Evolutionary conservation across 1,284 basidiomycete species (phyloP), one percentile per base, ranked within the genome.

Genomic region (Phlebopus sp.): DNA sequence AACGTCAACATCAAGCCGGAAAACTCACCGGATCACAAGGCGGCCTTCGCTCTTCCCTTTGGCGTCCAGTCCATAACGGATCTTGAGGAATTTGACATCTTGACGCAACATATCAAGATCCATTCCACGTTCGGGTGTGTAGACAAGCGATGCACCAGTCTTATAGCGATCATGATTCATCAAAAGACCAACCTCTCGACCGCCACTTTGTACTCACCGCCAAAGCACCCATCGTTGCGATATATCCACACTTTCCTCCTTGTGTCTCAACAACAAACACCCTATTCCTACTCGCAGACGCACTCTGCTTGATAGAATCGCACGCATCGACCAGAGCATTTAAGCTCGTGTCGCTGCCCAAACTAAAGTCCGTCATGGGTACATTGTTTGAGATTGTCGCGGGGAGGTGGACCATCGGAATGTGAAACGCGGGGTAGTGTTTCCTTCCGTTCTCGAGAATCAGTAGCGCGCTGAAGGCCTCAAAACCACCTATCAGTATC

Each of bases 241-340:
- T 84, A 68, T 97, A 98, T 9, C 97, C 96, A 66, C 92, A 97
- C 70, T 87, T 87, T 30, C 96, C 96, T 47, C 97, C 96, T 69
- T 99, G 97, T 0, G 95, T 97, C 73, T 99, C 95, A 21, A 99
- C 92, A 2, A 99, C 90, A 66, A 99, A 99, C 46, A 97, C 95
- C 40, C 96, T 76, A 68, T 98, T 96, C 55, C 96, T 73, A 59
- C 91, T 95, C 5, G 96, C 96, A 43, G 90, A 91, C 5, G 97
- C 96, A 60, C 90, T 94, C 76, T 99, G 97, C 74, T 95, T 97
- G 72, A 99, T 97, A 27, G 94, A 87, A 70, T 99, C 97, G 64
- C 95, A 98, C 3, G 97, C 95, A 52, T 93, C 89, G 32, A 98
- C 93, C n/a, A 99, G 77, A 2, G 94, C 93, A 64, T 98, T 98